Percentiles rank a stretch among this genome's conserved stretches.
Evolutionary conservation across 495 filamentous ascomycete genomes (phyloP).

Genomic region (Penicillium soppii): DNA sequence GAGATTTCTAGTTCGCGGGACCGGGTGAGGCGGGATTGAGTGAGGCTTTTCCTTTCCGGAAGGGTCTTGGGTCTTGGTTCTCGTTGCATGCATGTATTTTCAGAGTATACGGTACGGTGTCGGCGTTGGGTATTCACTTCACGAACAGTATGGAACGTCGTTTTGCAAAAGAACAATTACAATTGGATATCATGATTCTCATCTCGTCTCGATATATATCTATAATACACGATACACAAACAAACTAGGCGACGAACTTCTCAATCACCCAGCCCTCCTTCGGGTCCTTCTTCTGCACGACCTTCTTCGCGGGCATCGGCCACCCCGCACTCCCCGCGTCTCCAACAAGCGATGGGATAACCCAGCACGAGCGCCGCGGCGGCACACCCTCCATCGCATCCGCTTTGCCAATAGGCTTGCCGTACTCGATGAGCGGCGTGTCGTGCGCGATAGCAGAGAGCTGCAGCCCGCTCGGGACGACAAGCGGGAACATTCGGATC

Average conservation of each 20-base stretch:
- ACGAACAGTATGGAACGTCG: no score
- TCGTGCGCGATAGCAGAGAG: slow-evolving; percentile 80
- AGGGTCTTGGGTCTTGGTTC: not conserved
- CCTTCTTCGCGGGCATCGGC: slow-evolving; percentile 80
- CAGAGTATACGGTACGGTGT: no score
- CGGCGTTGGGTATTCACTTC: no score
- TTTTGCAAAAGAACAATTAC: slow-evolving; percentile 15
- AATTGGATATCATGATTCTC: slow-evolving; percentile 28
- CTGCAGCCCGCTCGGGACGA: slow-evolving; percentile 69
- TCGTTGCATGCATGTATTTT: slow-evolving; percentile 1
- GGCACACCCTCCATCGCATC: slow-evolving; percentile 54
- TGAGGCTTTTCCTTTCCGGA: not conserved
- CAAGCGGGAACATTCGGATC: slow-evolving; percentile 86
- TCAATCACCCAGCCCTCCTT: slow-evolving; percentile 79
- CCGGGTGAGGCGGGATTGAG: slow-evolving; percentile 33
- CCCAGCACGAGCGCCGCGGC: slow-evolving; percentile 72
- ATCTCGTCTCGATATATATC: slow-evolving; percentile 13
- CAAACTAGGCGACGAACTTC: slow-evolving; percentile 43
- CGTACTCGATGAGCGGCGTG: slow-evolving; percentile 79
- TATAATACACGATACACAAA: slow-evolving; percentile 19
- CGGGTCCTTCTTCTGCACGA: slow-evolving; percentile 70
- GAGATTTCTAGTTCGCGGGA: slow-evolving; percentile 59
- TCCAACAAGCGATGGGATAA: slow-evolving; percentile 69
- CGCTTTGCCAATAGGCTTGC: slow-evolving; percentile 86
- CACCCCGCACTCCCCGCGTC: slow-evolving; percentile 71